These are phyloP conservation scores for Plasmodium gaboni DNA, from an alignment of 169 alveolate genomes.

Conservation along the genomic window DNA sequence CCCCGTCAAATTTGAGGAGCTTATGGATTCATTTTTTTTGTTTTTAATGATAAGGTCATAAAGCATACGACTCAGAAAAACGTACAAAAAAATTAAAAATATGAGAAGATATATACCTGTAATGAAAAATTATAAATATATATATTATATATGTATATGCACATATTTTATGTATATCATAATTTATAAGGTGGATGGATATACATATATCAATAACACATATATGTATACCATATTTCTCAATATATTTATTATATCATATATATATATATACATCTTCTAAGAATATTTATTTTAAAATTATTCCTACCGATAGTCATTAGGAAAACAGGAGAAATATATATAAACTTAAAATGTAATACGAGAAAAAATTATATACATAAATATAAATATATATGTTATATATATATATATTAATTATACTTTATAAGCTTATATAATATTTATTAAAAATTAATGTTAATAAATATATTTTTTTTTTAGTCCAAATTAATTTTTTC, in stretches of 20 bases:
- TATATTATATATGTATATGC: neutral
- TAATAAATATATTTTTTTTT: too few species aligned
- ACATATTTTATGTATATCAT: neutral
- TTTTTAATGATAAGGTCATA: slow-evolving; percentile 42
- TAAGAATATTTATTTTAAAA: neutral
- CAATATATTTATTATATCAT: neutral
- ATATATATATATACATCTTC: neutral
- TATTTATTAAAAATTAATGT: too few species aligned
- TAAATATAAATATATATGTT: too few species aligned
- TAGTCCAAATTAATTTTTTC: too few species aligned
- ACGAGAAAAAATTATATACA: too few species aligned
- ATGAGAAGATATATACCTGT: slow-evolving; percentile 50
- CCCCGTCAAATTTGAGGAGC: slow-evolving; percentile 76
- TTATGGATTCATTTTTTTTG: slow-evolving; percentile 24
- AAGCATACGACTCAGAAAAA: slow-evolving; percentile 33
- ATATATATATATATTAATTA: too few species aligned
- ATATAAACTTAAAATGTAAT: too few species aligned
- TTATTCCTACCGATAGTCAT: slow-evolving; percentile 5
- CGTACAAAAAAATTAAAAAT: slow-evolving; percentile 26
- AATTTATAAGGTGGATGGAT: neutral
- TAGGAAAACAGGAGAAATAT: neutral
- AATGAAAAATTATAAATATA: neutral
- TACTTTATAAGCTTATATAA: too few species aligned
- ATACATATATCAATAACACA: neutral
- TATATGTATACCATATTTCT: neutral